Percentiles rank a stretch among this genome's conserved stretches.
These are phyloP conservation scores for Ulmus americana DNA, from an alignment of 331 rosid species.

Conservation along the genomic window DNA sequence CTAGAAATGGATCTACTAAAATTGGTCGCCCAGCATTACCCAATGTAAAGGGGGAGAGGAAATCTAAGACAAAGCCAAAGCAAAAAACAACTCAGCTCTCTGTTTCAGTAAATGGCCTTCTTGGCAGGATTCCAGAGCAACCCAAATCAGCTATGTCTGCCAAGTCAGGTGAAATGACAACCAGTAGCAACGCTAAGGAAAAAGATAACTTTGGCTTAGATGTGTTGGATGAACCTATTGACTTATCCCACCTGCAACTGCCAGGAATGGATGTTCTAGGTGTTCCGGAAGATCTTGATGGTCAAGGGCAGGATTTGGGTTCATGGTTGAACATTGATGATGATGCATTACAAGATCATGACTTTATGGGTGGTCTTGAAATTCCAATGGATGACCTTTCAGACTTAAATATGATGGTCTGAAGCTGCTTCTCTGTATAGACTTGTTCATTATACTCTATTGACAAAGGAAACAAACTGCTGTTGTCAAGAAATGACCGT, in stretches of 20 bases:
- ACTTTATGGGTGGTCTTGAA: constrained; percentile 94
- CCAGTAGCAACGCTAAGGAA: constrained; percentile 47
- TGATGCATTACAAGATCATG: constrained; percentile 77
- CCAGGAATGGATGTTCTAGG: constrained; percentile 91
- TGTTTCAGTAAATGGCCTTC: constrained; percentile 81
- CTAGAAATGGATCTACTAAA: constrained; percentile 78
- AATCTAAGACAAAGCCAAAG: constrained; percentile 81
- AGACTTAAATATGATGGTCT: constrained; percentile 94
- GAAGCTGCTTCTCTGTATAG: constrained; percentile 83
- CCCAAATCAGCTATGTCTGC: constrained; percentile 58
- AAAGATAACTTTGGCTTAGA: constrained; percentile 48
- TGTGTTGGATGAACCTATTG: constrained; percentile 67
- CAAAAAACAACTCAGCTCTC: constrained; percentile 83
- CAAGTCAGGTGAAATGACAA: constrained; percentile 48
- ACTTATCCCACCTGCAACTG: constrained; percentile 68
- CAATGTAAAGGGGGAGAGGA: constrained; percentile 74
- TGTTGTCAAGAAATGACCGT: constrained; percentile 56
- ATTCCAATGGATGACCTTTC: constrained; percentile 99
- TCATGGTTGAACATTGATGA: constrained; percentile 94
- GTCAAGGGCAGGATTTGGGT: constrained; percentile 78
- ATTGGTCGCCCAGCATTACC: constrained; percentile 68
- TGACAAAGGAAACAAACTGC: constrained; percentile 72
- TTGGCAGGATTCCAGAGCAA: constrained; percentile 73
- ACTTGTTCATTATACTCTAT: constrained; percentile 68
- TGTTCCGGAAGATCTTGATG: constrained; percentile 70